Percentiles rank a stretch among this genome's conserved stretches.
Conservation (phyloP, 257 asterid genomes). For the Solanum lycopersicoides region DNA sequence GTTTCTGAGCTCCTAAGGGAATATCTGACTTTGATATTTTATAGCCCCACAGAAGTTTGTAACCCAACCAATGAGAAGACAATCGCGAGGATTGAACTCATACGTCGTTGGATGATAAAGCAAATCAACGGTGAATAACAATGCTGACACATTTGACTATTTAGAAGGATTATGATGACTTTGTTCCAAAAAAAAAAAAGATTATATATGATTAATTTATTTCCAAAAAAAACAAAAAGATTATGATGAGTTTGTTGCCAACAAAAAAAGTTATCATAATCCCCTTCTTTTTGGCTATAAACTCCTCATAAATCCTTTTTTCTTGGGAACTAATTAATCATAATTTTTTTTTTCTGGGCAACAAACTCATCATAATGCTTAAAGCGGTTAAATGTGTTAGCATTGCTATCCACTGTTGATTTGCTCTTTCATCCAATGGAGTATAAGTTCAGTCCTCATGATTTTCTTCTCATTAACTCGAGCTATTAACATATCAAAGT, state of each 20-base stretch:
- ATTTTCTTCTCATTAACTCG: background rate
- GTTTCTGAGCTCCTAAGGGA: background rate
- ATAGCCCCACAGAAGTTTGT: too few relatives aligned
- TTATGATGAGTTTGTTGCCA: too few relatives aligned
- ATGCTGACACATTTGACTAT: background rate
- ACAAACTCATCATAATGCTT: background rate
- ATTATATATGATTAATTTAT: too few relatives aligned
- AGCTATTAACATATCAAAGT: background rate
- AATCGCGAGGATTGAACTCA: background rate
- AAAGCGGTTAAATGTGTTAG: background rate
- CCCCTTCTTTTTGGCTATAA: background rate
- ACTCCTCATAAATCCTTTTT: background rate
- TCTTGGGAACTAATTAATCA: too few relatives aligned
- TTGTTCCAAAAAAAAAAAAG: too few relatives aligned
- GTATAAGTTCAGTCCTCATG: constrained; percentile 13
- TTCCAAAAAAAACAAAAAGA: too few relatives aligned
- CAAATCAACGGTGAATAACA: constrained; percentile 12
- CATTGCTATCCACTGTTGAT: constrained; percentile 16
- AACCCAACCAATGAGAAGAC: background rate
- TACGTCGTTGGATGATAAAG: constrained; percentile 20
- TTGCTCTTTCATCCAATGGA: constrained; percentile 22
- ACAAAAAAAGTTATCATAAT: background rate
- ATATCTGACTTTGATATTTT: too few relatives aligned
- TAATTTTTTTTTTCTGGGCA: too few relatives aligned
- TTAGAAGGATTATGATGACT: background rate